A percentile compares a stretch with the other conserved stretches of the same genome.
Evolutionary conservation across 306 rosid species (phyloP).

Genomic region (Dryas drummondii): DNA sequence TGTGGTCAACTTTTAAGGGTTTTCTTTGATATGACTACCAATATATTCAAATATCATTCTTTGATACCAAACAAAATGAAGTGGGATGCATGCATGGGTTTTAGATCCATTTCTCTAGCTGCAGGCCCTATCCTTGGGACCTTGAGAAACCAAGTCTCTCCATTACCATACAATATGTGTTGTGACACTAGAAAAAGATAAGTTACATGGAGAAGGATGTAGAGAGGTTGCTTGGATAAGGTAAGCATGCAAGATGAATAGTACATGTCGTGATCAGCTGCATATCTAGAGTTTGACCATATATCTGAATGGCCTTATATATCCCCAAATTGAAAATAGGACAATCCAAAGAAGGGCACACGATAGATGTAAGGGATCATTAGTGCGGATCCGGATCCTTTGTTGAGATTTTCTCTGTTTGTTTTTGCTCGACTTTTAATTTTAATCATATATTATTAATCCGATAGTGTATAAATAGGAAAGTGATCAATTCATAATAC

Average conservation of each 20-base stretch:
- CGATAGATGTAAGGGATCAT: neutral
- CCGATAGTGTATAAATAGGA: too few relatives aligned
- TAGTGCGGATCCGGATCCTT: neutral
- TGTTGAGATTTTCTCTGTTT: too few relatives aligned
- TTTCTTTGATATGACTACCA: constrained; percentile 17
- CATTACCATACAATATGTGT: constrained; percentile 19
- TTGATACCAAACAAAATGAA: constrained; percentile 8
- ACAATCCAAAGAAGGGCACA: neutral
- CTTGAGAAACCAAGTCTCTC: neutral
- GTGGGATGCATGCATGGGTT: neutral
- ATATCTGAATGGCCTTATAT: neutral
- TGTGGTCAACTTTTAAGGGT: constrained; percentile 19
- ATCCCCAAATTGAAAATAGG: neutral
- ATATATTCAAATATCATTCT: neutral
- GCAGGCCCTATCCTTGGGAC: neutral
- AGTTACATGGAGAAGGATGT: neutral
- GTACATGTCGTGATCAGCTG: neutral
- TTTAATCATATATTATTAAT: too few relatives aligned
- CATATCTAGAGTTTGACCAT: neutral
- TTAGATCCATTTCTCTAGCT: neutral
- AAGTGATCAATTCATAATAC: too few relatives aligned
- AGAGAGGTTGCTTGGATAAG: neutral
- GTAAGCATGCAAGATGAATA: constrained; percentile 27
- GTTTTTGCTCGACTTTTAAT: too few relatives aligned
- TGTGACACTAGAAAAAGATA: constrained; percentile 4